Conservation (phyloP, 1,139 yeast species). For the Saccharomyces hybrid region DNA sequence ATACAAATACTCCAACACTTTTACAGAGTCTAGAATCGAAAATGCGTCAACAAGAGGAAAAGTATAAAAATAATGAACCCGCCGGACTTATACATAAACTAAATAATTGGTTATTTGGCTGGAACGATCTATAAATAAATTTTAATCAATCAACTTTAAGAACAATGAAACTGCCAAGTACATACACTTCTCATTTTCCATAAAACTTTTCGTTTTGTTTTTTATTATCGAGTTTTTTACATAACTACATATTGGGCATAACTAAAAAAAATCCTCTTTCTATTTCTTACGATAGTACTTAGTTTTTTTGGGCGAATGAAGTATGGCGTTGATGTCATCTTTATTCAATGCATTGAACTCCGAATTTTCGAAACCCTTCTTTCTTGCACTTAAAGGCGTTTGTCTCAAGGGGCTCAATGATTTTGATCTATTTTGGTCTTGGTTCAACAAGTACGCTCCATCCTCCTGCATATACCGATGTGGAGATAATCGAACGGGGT, state of each 20-base stretch:
- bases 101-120: constrained; percentile 44
- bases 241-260: neutral
- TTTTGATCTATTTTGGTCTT: neutral
- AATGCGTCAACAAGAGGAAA: constrained; percentile 27
- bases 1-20: constrained; percentile 22
- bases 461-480: neutral
- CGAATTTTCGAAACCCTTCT: neutral
- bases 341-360: neutral
- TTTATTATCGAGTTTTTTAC: neutral
- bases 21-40: constrained; percentile 30
- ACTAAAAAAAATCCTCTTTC: neutral
- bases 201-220: neutral
- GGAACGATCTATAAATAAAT: constrained; percentile 43
- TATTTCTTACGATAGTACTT: neutral
- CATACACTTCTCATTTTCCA: neutral
- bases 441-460: neutral
- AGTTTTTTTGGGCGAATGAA: neutral
- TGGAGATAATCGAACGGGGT: neutral
- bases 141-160: neutral
- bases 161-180: neutral
- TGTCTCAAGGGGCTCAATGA: neutral
- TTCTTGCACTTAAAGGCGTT: neutral
- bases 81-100: constrained; percentile 10
- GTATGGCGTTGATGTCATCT: neutral
- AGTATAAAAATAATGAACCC: constrained; percentile 9